Percentiles rank a stretch among this genome's conserved stretches.
Conservation (phyloP, 805 yeast species). For the Candida silvicultrix region DNA sequence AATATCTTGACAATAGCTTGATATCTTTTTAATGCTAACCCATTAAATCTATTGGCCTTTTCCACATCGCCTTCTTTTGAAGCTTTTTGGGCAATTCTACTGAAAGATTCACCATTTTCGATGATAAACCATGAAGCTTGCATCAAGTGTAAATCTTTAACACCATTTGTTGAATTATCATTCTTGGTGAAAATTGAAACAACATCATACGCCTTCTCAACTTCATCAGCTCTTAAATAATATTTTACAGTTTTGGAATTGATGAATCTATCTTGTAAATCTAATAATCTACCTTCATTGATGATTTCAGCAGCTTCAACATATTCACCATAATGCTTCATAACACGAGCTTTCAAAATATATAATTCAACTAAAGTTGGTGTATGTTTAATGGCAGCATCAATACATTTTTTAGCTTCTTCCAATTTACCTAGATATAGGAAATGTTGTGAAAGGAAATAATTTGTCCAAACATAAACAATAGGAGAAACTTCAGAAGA, state of each 20-base stretch:
- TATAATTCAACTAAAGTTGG: slow-evolving; percentile 84
- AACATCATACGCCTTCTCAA: slow-evolving; percentile 67
- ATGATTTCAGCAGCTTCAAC: slow-evolving; percentile 57
- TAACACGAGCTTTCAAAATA: slow-evolving; percentile 72
- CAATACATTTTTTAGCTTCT: slow-evolving; percentile 51
- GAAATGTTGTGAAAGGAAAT: slow-evolving; percentile 75
- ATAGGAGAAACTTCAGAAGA: slow-evolving; percentile 27
- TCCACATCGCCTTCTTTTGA: slow-evolving; percentile 17
- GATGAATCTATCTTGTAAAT: slow-evolving; percentile 86
- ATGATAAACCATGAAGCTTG: slow-evolving; percentile 87
- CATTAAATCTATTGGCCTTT: slow-evolving; percentile 41
- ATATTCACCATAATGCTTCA: slow-evolving; percentile 63
- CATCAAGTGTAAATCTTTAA: slow-evolving; percentile 79
- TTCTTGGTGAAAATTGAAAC: slow-evolving; percentile 82
- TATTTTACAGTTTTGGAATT: slow-evolving; percentile 87
- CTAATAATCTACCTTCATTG: slow-evolving; percentile 67
- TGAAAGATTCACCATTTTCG: slow-evolving; percentile 81
- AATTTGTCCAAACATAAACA: slow-evolving; percentile 56
- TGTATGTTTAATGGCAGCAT: slow-evolving; percentile 60
- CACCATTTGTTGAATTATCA: slow-evolving; percentile 75
- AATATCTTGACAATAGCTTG: slow-evolving; percentile 60
- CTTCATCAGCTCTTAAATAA: slow-evolving; percentile 63
- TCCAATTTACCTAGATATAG: slow-evolving; percentile 47
- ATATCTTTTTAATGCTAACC: slow-evolving; percentile 77
- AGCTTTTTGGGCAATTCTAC: slow-evolving; percentile 43